Evolutionary conservation across 148 eudicot genomes (phyloP).

Genomic region (Cornus florida): DNA sequence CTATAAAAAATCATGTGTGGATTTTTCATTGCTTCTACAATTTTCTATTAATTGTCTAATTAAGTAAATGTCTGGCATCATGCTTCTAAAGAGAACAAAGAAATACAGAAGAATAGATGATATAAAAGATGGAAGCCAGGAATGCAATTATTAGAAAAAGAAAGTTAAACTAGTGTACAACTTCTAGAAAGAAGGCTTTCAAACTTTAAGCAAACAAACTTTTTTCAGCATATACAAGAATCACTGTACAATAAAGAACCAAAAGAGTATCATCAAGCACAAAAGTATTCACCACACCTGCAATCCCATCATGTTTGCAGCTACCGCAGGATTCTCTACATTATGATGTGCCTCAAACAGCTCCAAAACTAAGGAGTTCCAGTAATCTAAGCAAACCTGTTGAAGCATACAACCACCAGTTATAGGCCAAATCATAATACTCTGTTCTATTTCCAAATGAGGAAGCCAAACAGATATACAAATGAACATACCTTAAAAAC

Average conservation of each 20-base stretch:
- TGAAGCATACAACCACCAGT: neutral
- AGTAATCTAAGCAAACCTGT: slow-evolving; percentile 98
- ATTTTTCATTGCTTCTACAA: too few species aligned
- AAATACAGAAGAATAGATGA: neutral
- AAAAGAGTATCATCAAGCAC: neutral
- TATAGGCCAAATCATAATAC: neutral
- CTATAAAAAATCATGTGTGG: too few species aligned
- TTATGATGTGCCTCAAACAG: slow-evolving; percentile 81
- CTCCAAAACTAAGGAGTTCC: slow-evolving; percentile 85
- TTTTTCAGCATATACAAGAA: neutral
- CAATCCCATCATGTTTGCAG: slow-evolving; percentile 84
- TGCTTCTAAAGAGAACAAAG: neutral
- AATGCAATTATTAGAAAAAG: neutral
- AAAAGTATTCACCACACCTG: slow-evolving; percentile 46
- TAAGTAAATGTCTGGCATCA: neutral
- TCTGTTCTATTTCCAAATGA: neutral
- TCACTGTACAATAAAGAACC: neutral
- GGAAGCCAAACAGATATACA: neutral
- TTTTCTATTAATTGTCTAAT: too few species aligned
- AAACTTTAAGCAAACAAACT: neutral
- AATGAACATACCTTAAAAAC: slow-evolving; percentile 74
- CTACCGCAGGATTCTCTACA: slow-evolving; percentile 69
- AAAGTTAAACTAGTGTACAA: neutral
- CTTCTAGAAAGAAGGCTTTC: neutral
- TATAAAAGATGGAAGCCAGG: neutral